These are phyloP conservation scores for Prunus kanzakura DNA, from an alignment of 306 rosid genomes.

Conservation along the genomic window DNA sequence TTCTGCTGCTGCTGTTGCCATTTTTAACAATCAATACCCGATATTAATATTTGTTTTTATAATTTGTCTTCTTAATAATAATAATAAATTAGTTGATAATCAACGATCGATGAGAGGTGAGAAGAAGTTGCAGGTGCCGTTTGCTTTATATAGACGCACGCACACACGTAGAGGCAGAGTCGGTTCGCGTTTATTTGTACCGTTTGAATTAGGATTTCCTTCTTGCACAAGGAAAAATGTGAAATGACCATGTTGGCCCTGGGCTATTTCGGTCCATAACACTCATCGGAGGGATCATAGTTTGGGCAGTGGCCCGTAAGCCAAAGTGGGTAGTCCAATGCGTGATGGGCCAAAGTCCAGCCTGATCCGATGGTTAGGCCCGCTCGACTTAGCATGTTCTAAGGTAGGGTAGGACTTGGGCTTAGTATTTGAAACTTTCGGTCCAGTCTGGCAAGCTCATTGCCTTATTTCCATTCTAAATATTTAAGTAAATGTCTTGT, in stretches of 20 bases:
- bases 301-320: too few relatives aligned
- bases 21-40: not conserved
- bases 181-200: too few relatives aligned
- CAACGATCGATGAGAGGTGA: not conserved
- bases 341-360: too few relatives aligned
- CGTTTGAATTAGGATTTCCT: not conserved
- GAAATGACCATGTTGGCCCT: not conserved
- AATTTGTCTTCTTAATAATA: not conserved
- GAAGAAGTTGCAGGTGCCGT: not conserved
- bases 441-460: accelerated
- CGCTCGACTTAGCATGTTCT: accelerated
- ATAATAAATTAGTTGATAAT: not conserved
- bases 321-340: too few relatives aligned
- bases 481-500: too few relatives aligned
- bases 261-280: not conserved
- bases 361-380: accelerated
- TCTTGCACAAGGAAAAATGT: not conserved
- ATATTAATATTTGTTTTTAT: not conserved
- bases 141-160: not conserved
- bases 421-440: too few relatives aligned
- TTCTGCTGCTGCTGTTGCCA: not conserved
- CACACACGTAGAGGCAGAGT: too few relatives aligned
- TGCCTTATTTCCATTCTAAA: too few relatives aligned
- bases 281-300: too few relatives aligned
- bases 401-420: too few relatives aligned